Evolutionary conservation across 768 basidiomycete genomes (phyloP).

Genomic region (Tulasnella sp.): DNA sequence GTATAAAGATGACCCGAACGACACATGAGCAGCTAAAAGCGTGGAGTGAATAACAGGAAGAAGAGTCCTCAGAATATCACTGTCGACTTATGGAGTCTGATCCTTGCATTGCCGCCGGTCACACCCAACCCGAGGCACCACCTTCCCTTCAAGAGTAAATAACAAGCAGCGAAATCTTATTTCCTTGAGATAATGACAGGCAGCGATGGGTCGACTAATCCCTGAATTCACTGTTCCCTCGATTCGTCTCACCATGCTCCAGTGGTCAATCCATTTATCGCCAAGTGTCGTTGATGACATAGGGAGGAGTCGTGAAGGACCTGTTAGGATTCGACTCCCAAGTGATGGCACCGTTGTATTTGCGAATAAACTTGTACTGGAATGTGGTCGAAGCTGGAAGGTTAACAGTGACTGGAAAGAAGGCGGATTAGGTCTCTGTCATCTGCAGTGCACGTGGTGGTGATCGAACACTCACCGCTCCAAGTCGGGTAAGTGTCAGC

Average conservation of each 20-base stretch:
- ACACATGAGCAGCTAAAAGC: background rate
- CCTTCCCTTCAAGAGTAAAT: no score
- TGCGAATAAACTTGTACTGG: slow-evolving; percentile 28
- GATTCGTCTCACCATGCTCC: background rate
- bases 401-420: slow-evolving; percentile 16
- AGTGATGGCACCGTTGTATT: slow-evolving; percentile 35
- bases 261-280: slow-evolving; percentile 20
- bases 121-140: no score
- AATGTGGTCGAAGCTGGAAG: slow-evolving; percentile 27
- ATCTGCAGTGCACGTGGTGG: no score
- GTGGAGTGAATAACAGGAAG: no score
- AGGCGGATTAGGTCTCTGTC: no score
- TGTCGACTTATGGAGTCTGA: no score
- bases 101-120: no score
- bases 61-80: no score
- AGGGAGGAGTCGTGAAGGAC: slow-evolving; percentile 26
- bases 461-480: slow-evolving; percentile 60
- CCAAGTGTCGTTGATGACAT: slow-evolving; percentile 31
- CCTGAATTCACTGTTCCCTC: background rate
- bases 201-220: background rate
- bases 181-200: background rate
- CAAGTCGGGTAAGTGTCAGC: slow-evolving; percentile 60
- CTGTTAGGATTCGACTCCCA: slow-evolving; percentile 68
- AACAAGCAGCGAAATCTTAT: background rate
- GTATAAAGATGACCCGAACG: background rate